Evolutionary conservation across 306 rosid genomes (phyloP).

Genomic region (Geum urbanum): DNA sequence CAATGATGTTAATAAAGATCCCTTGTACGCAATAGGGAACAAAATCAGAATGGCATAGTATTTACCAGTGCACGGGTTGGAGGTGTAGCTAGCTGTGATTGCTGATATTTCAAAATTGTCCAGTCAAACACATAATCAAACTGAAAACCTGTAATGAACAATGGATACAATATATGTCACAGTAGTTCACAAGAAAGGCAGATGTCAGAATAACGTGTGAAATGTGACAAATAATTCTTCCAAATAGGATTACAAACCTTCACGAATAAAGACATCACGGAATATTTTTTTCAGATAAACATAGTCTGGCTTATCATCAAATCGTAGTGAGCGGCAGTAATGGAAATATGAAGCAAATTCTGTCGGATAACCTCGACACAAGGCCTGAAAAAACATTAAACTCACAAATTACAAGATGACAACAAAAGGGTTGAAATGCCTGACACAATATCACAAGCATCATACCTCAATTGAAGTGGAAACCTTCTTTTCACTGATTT

Average conservation of each 20-base stretch:
- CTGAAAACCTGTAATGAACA: constrained; percentile 69
- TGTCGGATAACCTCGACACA: constrained; percentile 93
- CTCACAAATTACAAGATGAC: constrained; percentile 18
- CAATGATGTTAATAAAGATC: constrained; percentile 10
- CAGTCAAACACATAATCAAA: constrained; percentile 96
- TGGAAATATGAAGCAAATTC: constrained; percentile 97
- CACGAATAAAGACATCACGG: constrained; percentile 91
- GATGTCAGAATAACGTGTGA: background rate
- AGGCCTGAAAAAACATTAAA: constrained; percentile 52
- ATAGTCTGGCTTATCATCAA: constrained; percentile 95
- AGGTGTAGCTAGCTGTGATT: constrained; percentile 82
- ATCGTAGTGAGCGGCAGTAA: constrained; percentile 89
- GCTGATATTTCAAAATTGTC: constrained; percentile 96
- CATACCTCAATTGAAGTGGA: constrained; percentile 87
- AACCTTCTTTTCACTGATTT: constrained; percentile 89
- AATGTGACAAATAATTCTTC: background rate
- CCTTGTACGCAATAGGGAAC: constrained; percentile 15
- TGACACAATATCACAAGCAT: constrained; percentile 5
- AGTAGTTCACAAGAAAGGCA: constrained; percentile 1
- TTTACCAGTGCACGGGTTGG: constrained; percentile 67
- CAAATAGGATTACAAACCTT: constrained; percentile 47
- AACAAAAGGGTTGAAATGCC: constrained; percentile 8
- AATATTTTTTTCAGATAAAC: constrained; percentile 93
- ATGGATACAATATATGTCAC: constrained; percentile 13
- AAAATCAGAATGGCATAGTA: background rate